phyloP scores from a whole-genome alignment of 768 basidiomycete genomes.

The Lanmaoa rubissima region DNA sequence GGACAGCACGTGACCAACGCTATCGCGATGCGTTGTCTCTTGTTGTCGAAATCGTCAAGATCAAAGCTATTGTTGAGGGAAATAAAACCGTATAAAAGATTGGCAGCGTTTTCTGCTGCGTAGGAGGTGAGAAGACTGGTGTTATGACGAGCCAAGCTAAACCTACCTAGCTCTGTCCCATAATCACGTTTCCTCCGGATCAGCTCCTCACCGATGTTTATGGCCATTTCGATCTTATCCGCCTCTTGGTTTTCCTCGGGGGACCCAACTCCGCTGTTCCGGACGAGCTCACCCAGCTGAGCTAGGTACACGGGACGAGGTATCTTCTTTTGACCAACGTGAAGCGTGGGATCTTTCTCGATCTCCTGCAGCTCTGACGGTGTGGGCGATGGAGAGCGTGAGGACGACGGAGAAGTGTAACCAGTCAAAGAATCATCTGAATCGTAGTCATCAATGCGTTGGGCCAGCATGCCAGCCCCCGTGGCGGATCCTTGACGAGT shows the following conservation, averaged over 20 bases:
- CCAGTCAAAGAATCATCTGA: conserved; percentile 83
- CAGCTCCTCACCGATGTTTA: conserved; percentile 76
- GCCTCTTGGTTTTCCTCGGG: conserved; percentile 64
- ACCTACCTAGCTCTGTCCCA: conserved; percentile 82
- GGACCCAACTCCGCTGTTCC: conserved; percentile 49
- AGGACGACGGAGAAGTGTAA: conserved; percentile 65
- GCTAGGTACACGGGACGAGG: conserved; percentile 86
- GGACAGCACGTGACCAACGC: conserved; percentile 84
- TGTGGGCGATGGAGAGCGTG: conserved; percentile 78
- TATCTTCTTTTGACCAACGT: conserved; percentile 65
- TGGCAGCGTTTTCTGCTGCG: conserved; percentile 86
- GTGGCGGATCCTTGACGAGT: neutral
- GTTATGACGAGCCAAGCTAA: neutral
- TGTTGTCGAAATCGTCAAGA: conserved; percentile 71
- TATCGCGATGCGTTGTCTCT: conserved; percentile 71
- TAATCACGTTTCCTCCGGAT: conserved; percentile 81
- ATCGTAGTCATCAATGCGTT: conserved; percentile 46
- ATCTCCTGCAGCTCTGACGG: conserved; percentile 79
- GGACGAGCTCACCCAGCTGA: conserved; percentile 79
- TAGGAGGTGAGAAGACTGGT: neutral
- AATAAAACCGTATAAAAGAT: conserved; percentile 71
- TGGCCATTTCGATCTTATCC: conserved; percentile 75
- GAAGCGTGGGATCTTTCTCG: conserved; percentile 81
- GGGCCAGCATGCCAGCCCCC: conserved; percentile 3
- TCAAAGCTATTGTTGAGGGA: conserved; percentile 83